Conservation (phyloP, 139 green algal species). For the Coelastrella sp. region DNA sequence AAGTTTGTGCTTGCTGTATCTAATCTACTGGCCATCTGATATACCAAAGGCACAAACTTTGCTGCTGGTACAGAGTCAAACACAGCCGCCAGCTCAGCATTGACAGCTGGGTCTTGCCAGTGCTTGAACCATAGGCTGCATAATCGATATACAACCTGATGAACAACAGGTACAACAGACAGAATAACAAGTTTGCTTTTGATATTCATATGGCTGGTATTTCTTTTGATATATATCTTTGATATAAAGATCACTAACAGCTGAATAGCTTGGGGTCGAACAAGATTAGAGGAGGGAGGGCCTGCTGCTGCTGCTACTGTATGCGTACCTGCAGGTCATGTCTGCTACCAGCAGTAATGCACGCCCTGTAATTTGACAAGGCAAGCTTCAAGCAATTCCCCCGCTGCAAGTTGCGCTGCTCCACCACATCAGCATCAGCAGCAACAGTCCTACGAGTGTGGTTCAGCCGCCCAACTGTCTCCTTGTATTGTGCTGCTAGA, state of each 20-base stretch:
- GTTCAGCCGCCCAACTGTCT: not conserved
- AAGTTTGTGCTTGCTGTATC: constrained; percentile 26
- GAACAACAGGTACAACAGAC: not conserved
- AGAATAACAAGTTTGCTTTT: too few species aligned
- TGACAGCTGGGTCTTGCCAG: constrained; percentile 44
- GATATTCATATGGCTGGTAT: too few species aligned
- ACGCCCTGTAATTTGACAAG: constrained; percentile 73
- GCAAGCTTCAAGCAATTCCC: constrained; percentile 61
- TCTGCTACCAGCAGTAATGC: constrained; percentile 62
- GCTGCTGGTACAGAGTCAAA: constrained; percentile 75
- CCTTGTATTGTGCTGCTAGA: not conserved
- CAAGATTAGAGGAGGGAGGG: too few species aligned
- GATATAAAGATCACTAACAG: too few species aligned
- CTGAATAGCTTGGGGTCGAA: too few species aligned
- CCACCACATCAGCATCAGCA: not conserved
- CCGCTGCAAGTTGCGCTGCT: not conserved
- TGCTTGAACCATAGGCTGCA: constrained; percentile 81
- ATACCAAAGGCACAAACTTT: constrained; percentile 94
- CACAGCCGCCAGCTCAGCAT: constrained; percentile 48
- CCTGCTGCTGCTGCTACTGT: too few species aligned
- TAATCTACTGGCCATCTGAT: constrained; percentile 82
- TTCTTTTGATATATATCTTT: too few species aligned
- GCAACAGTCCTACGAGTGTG: not conserved
- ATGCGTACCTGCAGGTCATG: constrained; percentile 63
- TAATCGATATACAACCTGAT: constrained; percentile 73